Base-by-base conservation (phyloP, 805 yeast genomes). In the Danielozyma ontarioensis region DNA sequence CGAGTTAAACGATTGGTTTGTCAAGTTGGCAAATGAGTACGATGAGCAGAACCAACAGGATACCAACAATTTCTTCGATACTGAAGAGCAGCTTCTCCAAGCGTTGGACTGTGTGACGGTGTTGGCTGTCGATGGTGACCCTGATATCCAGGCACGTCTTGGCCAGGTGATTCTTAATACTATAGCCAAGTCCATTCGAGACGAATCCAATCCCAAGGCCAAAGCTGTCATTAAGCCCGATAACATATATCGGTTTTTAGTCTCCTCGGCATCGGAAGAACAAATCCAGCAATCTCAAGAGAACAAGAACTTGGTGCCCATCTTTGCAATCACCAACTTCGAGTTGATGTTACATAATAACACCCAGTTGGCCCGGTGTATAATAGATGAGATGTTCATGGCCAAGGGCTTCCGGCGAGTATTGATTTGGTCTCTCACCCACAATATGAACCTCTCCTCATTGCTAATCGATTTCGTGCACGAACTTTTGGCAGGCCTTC, bases 341-440 rank as follows among this genome's bases (percentile, higher is more conserved):
- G 81, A 76, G 40, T 61, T 69, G 25, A 59, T 78, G 36, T 46
- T 80, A 13, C 64, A 64, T 16, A 57, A 61, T 35, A 78, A 80
- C 48, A 75, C 76, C 4, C 59, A 66, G 8, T 57, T 78, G 3
- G 71, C 79, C 0, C 72, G 76, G 50, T 61, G 71, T 13, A 59
- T 81, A 33, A 59, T 81, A 50, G 88, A 81, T 53, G 90, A 83
- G 54, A 59, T 83, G 66, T 59, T 83, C 34, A 80, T 82, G 85
- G 73, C 78, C 32, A 59, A 62, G 35, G 87, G 87, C 0, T 72
- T 68, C 43, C 67, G 89, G 44, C 55, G 86, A 19, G 74, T 74
- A 0, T 49, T 81, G 11, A 76, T 83, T 27, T 80, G 86, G 85
- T 76, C 73, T 40, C 53, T 83, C 14, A 78, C 87, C 1, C 85